A percentile compares a stretch with the other conserved stretches of the same genome.
Conservation (phyloP, 2,329 filamentous ascomycete genomes). For the Diaporthe caulivora region DNA sequence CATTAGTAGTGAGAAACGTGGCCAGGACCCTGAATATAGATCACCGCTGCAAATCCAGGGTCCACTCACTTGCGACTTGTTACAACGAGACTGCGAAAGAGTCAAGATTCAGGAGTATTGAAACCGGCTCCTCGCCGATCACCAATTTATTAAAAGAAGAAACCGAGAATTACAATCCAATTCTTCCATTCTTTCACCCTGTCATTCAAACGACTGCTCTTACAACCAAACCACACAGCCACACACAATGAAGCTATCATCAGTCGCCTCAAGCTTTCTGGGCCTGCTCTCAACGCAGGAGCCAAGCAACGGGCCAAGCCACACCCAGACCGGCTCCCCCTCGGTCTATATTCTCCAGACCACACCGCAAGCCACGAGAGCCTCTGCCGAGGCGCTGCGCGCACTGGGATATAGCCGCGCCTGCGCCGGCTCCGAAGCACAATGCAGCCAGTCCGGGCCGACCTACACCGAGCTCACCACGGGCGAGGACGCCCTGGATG, state of each 20-base stretch:
- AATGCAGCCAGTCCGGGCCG: slow-evolving; percentile 16
- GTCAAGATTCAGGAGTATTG: slow-evolving; percentile 26
- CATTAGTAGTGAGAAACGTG: slow-evolving; percentile 22
- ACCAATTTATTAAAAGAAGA: neutral
- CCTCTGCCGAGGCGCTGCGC: slow-evolving; percentile 7
- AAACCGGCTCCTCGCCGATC: slow-evolving; percentile 28
- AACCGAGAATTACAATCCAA: neutral
- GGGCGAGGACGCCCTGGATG: slow-evolving; percentile 16
- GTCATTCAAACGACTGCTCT: neutral
- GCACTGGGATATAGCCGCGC: slow-evolving; percentile 18
- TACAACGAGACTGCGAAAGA: slow-evolving; percentile 14
- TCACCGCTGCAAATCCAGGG: slow-evolving; percentile 9
- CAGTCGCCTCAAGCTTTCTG: slow-evolving; percentile 14
- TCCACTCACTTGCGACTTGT: slow-evolving; percentile 27
- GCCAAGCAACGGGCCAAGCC: neutral
- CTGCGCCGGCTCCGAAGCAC: neutral
- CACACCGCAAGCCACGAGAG: slow-evolving; percentile 18
- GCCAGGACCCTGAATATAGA: slow-evolving; percentile 22
- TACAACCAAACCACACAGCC: neutral
- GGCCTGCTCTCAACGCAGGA: slow-evolving; percentile 24
- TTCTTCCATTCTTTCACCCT: neutral
- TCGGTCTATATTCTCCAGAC: slow-evolving; percentile 27
- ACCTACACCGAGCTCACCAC: slow-evolving; percentile 26
- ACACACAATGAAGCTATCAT: slow-evolving; percentile 19
- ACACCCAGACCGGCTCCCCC: neutral